phyloP scores from a whole-genome alignment of 495 filamentous ascomycete genomes.

The Cercophora samala region DNA sequence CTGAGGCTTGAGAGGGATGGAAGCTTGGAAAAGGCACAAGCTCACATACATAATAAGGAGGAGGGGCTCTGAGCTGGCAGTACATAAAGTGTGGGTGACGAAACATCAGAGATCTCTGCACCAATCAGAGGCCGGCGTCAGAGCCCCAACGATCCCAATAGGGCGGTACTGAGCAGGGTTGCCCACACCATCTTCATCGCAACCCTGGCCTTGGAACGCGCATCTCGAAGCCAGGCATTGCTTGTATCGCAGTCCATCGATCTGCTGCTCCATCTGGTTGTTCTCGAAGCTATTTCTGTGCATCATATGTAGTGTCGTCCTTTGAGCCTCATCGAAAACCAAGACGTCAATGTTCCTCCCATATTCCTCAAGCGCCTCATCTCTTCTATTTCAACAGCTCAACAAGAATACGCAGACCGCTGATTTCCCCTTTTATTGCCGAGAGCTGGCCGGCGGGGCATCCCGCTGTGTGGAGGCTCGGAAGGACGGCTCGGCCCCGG shows the following conservation, averaged over 20 bases:
- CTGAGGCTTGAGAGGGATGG: constrained; percentile 11
- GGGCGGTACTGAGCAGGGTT: constrained; percentile 29
- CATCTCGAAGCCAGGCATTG: neutral
- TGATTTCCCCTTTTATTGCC: constrained; percentile 5
- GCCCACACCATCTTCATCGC: constrained; percentile 21
- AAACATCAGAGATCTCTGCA: constrained; percentile 19
- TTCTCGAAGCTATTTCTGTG: neutral
- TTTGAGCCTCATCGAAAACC: neutral
- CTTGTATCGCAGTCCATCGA: neutral
- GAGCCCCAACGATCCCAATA: constrained; percentile 30
- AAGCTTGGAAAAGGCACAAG: constrained; percentile 10
- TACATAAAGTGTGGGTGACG: constrained; percentile 31
- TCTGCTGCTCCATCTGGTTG: neutral
- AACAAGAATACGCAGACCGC: neutral
- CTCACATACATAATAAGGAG: constrained; percentile 3
- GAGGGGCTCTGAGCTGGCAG: constrained; percentile 31
- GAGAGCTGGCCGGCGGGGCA: neutral
- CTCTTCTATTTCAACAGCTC: neutral
- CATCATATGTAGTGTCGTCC: neutral
- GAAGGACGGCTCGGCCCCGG: constrained; percentile 19
- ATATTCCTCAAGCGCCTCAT: too few relatives aligned
- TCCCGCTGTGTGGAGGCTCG: constrained; percentile 8
- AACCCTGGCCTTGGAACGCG: constrained; percentile 7
- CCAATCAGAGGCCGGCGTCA: constrained; percentile 31
- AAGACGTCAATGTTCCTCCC: neutral